A percentile compares a stretch with the other conserved stretches of the same genome.
phyloP scores from a whole-genome alignment of 2,329 filamentous ascomycete genomes.

The Elsinoe necatrix region DNA sequence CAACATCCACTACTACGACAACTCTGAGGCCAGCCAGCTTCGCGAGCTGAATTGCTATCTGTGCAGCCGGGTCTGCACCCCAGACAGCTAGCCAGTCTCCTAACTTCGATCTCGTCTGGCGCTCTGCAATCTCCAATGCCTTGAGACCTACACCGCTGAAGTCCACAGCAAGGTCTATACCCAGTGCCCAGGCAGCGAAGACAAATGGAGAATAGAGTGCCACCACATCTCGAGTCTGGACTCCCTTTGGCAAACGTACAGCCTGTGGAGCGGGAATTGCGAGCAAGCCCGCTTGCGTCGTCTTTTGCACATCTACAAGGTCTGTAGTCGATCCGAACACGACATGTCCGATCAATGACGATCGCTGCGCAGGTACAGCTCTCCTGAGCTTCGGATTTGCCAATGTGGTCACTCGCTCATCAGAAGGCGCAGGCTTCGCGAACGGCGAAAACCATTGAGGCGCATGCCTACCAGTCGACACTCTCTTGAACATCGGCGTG shows the following conservation, averaged over 20 bases:
- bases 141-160: slow-evolving; percentile 36
- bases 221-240: neutral
- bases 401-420: neutral
- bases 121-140: neutral
- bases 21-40: slow-evolving; percentile 57
- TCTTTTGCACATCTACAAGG: neutral
- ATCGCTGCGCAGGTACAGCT: neutral
- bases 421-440: neutral
- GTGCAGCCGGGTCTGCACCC: slow-evolving; percentile 50
- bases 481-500: neutral
- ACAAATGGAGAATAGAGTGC: slow-evolving; percentile 43
- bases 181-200: slow-evolving; percentile 56
- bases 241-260: neutral
- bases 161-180: slow-evolving; percentile 61
- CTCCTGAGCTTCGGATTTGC: neutral
- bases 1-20: slow-evolving; percentile 57
- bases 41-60: slow-evolving; percentile 47
- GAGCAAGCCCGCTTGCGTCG: slow-evolving; percentile 30
- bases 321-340: neutral
- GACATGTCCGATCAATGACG: neutral
- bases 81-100: slow-evolving; percentile 68
- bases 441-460: neutral
- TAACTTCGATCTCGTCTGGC: slow-evolving; percentile 31
- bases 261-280: neutral
- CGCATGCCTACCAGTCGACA: neutral